Percentiles rank a stretch among this genome's conserved stretches.
These are phyloP conservation scores for Calonectria montana DNA, from an alignment of 2,329 filamentous ascomycete genomes.

Conservation along the genomic window DNA sequence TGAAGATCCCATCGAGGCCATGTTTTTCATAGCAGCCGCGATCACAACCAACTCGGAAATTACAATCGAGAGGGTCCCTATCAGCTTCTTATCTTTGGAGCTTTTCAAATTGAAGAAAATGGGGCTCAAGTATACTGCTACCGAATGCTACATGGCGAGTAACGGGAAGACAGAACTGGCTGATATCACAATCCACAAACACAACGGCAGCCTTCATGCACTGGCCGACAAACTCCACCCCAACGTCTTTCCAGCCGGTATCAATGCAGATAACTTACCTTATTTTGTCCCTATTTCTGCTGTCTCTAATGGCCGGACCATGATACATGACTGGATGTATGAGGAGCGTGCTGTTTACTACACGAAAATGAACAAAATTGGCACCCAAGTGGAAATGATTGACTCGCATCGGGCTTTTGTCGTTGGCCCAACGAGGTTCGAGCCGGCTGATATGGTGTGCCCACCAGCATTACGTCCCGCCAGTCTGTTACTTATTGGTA, in stretches of 20 bases:
- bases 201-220: neutral
- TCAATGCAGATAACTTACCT: neutral
- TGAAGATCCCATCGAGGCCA: neutral
- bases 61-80: neutral
- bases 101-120: neutral
- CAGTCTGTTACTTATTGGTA: neutral
- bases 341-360: neutral
- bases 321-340: conserved; percentile 2
- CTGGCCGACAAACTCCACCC: neutral
- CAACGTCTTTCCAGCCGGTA: neutral
- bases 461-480: neutral
- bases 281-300: neutral
- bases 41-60: neutral
- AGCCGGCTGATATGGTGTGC: neutral
- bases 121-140: neutral
- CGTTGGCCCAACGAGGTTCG: neutral
- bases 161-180: neutral
- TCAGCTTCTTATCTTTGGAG: neutral
- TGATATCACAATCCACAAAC: neutral
- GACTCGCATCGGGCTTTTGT: neutral
- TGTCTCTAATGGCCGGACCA: neutral
- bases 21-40: neutral
- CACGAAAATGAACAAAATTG: neutral
- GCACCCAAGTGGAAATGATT: neutral
- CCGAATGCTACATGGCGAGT: neutral